phyloP scores from a whole-genome alignment of 2,329 filamentous ascomycete species.

The Epichloe baconii region DNA sequence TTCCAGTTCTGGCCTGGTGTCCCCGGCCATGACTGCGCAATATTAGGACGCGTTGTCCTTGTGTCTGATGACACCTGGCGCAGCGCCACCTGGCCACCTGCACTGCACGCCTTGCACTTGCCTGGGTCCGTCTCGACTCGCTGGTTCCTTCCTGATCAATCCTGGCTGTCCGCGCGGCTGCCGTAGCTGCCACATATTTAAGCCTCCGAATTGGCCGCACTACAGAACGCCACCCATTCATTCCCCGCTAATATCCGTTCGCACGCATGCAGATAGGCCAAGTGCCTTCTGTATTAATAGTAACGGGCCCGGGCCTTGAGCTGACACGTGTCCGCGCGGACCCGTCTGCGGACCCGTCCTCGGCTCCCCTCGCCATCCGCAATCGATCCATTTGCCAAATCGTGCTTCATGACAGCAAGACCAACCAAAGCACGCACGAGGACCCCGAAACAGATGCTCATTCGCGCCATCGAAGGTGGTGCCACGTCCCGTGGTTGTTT shows the following conservation, averaged over 20 bases:
- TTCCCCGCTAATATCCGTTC: neutral
- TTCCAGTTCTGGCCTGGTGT: neutral
- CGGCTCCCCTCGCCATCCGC: neutral
- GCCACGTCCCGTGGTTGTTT: neutral
- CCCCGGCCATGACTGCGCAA: no score
- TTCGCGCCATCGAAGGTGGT: neutral
- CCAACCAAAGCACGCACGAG: conserved; percentile 2
- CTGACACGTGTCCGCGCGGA: no score
- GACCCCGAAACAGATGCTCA: neutral
- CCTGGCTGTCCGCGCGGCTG: neutral
- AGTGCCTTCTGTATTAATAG: no score
- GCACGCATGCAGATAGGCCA: neutral
- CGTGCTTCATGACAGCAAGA: neutral
- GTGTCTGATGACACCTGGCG: neutral
- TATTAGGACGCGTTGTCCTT: no score
- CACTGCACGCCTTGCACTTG: no score
- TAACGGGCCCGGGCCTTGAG: no score
- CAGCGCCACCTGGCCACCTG: neutral
- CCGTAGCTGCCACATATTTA: neutral
- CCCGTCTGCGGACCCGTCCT: no score
- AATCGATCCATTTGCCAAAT: neutral
- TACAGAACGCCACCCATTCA: no score
- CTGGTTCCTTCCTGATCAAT: no score
- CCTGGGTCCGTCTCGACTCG: no score
- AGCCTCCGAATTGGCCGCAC: neutral